These are phyloP conservation scores for Elaphomyces granulatus DNA, from an alignment of 495 filamentous ascomycete genomes.

Conservation along the genomic window DNA sequence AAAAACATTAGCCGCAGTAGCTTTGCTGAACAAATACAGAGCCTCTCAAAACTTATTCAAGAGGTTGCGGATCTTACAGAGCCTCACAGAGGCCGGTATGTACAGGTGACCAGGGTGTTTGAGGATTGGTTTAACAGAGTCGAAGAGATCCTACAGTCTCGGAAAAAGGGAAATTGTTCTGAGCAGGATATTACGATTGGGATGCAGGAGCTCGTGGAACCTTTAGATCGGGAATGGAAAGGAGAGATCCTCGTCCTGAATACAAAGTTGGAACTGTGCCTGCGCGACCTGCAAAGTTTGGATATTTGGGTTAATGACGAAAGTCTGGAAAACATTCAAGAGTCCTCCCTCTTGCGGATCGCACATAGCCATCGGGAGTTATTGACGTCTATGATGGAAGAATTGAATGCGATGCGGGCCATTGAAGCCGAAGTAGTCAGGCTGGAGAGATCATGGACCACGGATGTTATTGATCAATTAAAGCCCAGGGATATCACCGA, in stretches of 20 bases:
- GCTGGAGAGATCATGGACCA: slow-evolving; percentile 24
- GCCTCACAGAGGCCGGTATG: slow-evolving; percentile 20
- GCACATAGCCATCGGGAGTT: slow-evolving; percentile 19
- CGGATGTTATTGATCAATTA: slow-evolving; percentile 20
- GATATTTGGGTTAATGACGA: slow-evolving; percentile 19
- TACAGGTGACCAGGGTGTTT: slow-evolving; percentile 20
- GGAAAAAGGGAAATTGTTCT: slow-evolving; percentile 7
- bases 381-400: slow-evolving; percentile 27
- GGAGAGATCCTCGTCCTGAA: slow-evolving; percentile 23
- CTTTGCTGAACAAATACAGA: slow-evolving; percentile 29
- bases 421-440: slow-evolving; percentile 29
- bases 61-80: slow-evolving; percentile 26
- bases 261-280: slow-evolving; percentile 27
- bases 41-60: slow-evolving; percentile 28
- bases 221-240: slow-evolving; percentile 29
- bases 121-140: slow-evolving; percentile 31
- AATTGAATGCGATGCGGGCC: slow-evolving; percentile 26
- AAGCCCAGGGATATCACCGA: background rate
- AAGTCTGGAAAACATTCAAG: slow-evolving; percentile 6
- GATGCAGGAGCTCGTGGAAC: slow-evolving; percentile 23
- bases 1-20: slow-evolving; percentile 16
- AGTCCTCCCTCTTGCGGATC: slow-evolving; percentile 23
- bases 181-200: slow-evolving; percentile 4
- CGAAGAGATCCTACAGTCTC: slow-evolving; percentile 18
- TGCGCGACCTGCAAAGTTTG: slow-evolving; percentile 23